phyloP scores from a whole-genome alignment of 2,329 filamentous ascomycete genomes.

The Colletotrichum liriopes region DNA sequence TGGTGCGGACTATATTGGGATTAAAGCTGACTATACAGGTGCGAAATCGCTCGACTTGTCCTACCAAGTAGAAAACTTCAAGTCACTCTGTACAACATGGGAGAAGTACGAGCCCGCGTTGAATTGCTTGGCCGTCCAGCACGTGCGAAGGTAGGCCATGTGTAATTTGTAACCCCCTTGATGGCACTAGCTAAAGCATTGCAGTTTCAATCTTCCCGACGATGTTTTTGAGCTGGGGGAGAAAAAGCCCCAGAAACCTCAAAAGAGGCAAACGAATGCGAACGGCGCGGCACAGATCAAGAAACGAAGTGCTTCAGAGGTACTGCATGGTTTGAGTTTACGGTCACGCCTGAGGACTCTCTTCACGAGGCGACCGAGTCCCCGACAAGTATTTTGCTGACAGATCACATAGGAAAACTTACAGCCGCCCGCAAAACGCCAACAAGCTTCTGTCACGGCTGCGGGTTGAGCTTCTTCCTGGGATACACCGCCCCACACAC shows the following conservation, averaged over 20 bases:
- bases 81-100: constrained; percentile 83
- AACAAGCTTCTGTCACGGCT: constrained; percentile 59
- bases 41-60: constrained; percentile 84
- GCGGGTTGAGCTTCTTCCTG: constrained; percentile 50
- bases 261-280: constrained; percentile 49
- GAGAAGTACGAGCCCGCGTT: constrained; percentile 81
- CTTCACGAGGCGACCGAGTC: constrained; percentile 50
- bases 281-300: constrained; percentile 59
- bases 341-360: constrained; percentile 14
- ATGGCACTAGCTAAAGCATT: constrained; percentile 15
- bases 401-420: constrained; percentile 52
- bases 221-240: constrained; percentile 92
- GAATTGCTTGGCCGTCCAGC: constrained; percentile 84
- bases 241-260: constrained; percentile 73
- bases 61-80: constrained; percentile 88
- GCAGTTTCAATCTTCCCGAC: constrained; percentile 87
- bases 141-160: constrained; percentile 84
- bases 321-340: constrained; percentile 46
- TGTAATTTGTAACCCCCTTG: background rate
- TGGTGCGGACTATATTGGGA: background rate
- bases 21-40: constrained; percentile 62
- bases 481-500: background rate
- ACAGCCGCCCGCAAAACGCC: constrained; percentile 57
- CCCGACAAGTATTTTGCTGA: constrained; percentile 56
- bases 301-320: constrained; percentile 66